Percentiles rank a stretch among this genome's conserved stretches.
These are phyloP conservation scores for Rubia peregrina DNA, from an alignment of 305 asterid species.

Conservation along the genomic window DNA sequence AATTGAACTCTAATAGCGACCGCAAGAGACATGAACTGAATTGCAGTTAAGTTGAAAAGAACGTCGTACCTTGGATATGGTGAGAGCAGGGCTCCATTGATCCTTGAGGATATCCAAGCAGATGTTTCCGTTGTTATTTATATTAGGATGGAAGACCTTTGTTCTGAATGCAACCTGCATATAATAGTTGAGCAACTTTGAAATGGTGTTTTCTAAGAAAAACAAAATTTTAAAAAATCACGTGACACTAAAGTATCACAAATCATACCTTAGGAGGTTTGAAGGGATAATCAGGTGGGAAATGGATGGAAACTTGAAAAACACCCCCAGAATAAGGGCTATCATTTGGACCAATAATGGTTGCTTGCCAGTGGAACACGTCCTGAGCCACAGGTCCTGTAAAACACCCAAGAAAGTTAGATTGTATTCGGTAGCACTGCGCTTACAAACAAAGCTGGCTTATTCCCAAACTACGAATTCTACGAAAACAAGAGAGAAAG, in stretches of 20 bases:
- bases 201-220: neutral
- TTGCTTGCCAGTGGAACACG: conserved; percentile 91
- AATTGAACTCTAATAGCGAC: no score
- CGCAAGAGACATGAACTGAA: neutral
- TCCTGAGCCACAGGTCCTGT: conserved; percentile 83
- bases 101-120: conserved; percentile 87
- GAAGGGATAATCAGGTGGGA: conserved; percentile 83
- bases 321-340: conserved; percentile 88
- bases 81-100: conserved; percentile 97
- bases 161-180: conserved; percentile 85
- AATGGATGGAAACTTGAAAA: conserved; percentile 80
- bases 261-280: conserved; percentile 77
- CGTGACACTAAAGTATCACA: neutral
- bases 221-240: neutral
- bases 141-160: conserved; percentile 82
- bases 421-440: no score
- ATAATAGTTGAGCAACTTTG: neutral
- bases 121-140: conserved; percentile 77
- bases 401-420: neutral
- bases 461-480: neutral
- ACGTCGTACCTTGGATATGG: conserved; percentile 65
- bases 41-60: no score
- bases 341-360: conserved; percentile 83
- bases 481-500: neutral
- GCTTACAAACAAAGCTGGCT: no score